Evolutionary conservation across 1,284 basidiomycete species (phyloP).

Genomic region (Sporisorium reilianum): DNA sequence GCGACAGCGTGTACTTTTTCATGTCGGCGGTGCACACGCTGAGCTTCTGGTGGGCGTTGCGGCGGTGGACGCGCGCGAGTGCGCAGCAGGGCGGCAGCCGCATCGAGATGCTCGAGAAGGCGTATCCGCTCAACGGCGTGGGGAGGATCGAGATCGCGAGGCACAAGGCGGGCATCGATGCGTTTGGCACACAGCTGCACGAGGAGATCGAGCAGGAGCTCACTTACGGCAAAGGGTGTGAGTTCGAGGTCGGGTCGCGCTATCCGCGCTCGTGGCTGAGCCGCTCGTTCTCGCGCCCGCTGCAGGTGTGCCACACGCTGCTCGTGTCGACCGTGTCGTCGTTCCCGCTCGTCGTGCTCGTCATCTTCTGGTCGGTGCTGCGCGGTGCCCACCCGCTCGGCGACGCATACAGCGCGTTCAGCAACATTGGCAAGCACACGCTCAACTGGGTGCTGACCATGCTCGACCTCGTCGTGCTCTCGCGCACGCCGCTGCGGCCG

Average conservation of each 20-base stretch:
- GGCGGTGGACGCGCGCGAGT: conserved; percentile 26
- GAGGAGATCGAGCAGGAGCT: conserved; percentile 28
- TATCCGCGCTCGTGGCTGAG: conserved; percentile 42
- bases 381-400: conserved; percentile 70
- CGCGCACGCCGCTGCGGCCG: conserved; percentile 72
- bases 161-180: conserved; percentile 22
- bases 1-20: conserved; percentile 40
- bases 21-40: conserved; percentile 43
- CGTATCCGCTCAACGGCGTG: conserved; percentile 29
- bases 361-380: conserved; percentile 78
- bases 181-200: conserved; percentile 24
- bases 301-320: conserved; percentile 39
- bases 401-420: conserved; percentile 76
- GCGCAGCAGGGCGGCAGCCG: background rate
- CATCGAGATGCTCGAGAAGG: conserved; percentile 45
- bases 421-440: conserved; percentile 76
- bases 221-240: conserved; percentile 5
- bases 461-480: conserved; percentile 75
- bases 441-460: conserved; percentile 76
- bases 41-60: conserved; percentile 21
- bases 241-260: conserved; percentile 23
- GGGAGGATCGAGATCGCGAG: conserved; percentile 32
- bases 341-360: conserved; percentile 77
- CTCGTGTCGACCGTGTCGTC: conserved; percentile 40
- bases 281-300: conserved; percentile 17